Base-by-base conservation (phyloP, 768 basidiomycete genomes). In the Boletus barrowsii region DNA sequence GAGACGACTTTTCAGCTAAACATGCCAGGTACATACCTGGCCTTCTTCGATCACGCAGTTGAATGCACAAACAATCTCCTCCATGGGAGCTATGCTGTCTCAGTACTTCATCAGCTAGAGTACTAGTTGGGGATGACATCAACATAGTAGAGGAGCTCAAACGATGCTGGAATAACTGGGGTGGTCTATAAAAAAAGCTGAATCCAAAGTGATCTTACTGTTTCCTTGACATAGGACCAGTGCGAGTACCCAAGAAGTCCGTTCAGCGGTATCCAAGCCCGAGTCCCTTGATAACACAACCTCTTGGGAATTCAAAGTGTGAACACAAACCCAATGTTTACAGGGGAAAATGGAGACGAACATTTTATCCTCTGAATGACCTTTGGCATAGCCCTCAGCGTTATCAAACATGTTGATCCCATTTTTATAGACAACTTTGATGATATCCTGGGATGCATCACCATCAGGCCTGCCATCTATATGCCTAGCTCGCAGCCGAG, bases 31-130 rank as follows among this genome's bases (percentile, higher is more conserved):
- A 49, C 71, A 29, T 24, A 67, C 78, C 76, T 77, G 75, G 56
- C 79, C 79, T 41, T 72, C 63, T 46, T 80, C 76, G 57, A 83
- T 79, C 37, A 82, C 66, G 44, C 71, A 74, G 69, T 79, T 81
- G 73, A 85, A 83, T 1, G 80, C 81, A 26, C 83, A 76, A 51
- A 85, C 83, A 42, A 73, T 70, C 66, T 85, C 83, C 58, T 82
- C 80, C 71, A 77, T 74, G 3, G 76, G 74, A 24, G 71, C 75
- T 73, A 42, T 40, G 14, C 5, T 4, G 0, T 14, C 11, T 69
- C 35, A 60, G 57, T 29, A 33, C 15, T 24, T 8, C 17, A 7
- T 15, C 17, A 14, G 72, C 73, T 66, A 2, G 69, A 62, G 36
- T n/a, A n/a, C n/a, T 59, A 63, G 59, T 80, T 79, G 22, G 74